Percentiles rank a stretch among this genome's conserved stretches.
phyloP scores from a whole-genome alignment of 176 grass and related monocot species.

The Oryza meyeriana region DNA sequence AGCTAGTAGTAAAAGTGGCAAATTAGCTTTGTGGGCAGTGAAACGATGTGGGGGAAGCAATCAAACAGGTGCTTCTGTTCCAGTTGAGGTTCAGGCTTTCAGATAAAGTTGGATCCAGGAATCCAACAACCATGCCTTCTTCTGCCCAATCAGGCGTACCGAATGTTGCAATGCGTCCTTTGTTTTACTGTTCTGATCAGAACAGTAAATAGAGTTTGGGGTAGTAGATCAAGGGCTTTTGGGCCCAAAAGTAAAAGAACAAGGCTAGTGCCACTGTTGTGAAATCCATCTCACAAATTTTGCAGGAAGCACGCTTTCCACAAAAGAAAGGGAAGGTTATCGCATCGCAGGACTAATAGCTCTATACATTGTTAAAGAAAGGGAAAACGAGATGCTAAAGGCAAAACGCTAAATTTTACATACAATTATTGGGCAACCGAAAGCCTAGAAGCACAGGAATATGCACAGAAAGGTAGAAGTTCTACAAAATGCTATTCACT shows the following conservation, averaged over 20 bases:
- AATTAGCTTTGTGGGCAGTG: conserved; percentile 17
- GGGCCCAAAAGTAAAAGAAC: not conserved
- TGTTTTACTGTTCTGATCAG: conserved; percentile 9
- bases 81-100: conserved; percentile 23
- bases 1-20: conserved; percentile 12
- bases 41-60: not conserved
- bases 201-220: not conserved
- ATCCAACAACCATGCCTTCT: conserved; percentile 16
- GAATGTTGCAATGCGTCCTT: conserved; percentile 11
- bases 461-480: conserved; percentile 49
- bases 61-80: conserved; percentile 12
- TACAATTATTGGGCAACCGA: conserved; percentile 25
- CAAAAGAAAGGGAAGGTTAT: conserved; percentile 16
- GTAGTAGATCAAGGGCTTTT: not conserved
- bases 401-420: conserved; percentile 34
- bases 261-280: conserved; percentile 15
- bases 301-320: conserved; percentile 32
- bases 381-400: conserved; percentile 28
- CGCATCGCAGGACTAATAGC: conserved; percentile 25
- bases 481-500: conserved; percentile 42
- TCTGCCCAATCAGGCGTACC: conserved; percentile 30
- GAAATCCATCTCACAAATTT: conserved; percentile 4
- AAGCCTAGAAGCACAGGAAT: conserved; percentile 34
- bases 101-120: conserved; percentile 21
- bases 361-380: conserved; percentile 29